Evolutionary conservation across 192 early-diverging fungal species (phyloP), one percentile per base, ranked within the genome.

Genomic region (Mortierella antarctica): DNA sequence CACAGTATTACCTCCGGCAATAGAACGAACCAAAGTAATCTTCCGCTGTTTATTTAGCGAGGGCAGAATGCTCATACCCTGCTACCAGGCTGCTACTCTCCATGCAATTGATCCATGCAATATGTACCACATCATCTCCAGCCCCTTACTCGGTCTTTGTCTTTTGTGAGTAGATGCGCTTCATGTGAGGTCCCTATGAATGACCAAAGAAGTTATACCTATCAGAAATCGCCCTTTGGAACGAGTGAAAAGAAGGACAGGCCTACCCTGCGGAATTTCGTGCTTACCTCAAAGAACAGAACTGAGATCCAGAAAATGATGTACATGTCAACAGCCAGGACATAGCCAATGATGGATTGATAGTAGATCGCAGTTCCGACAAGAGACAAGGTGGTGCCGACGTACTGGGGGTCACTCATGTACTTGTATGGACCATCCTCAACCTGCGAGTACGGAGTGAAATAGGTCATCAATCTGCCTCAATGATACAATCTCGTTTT

Each of bases 361-460:
- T 80, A 82, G 48, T 83, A 84, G 64, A 89, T 61, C 14, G 86
- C 87, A 55, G 84, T 84, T 12, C 88, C 88, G 23, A 88, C 47
- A 15, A 86, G 74, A n/a, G 83, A 83, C 53, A 87, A 56, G 39
- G 88, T 82, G 7, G 88, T 88, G 57, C 88, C 88, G 12, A 87
- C 84, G 49, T 89, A 89, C 64, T 89, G 88, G 52, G 88, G 88
- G 54, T 89, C 87, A 70, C 83, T 67, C 55, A 89, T 73, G 64
- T 81, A 81, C 51, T 75, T 55, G 73, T 89, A 89, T 21, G 87
- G 87, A 60, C 88, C 88, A 42, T 72, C 83, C 8, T 74, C 78
- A 54, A 89, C 71, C 71, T 71, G 40, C 13, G 8, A 59, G 49
- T 12, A 20, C 6, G 39, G 50, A 68, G 66, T 23, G 57, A 57